These are phyloP conservation scores for Serendipita sp. DNA, from an alignment of 768 basidiomycete genomes.

Conservation along the genomic window DNA sequence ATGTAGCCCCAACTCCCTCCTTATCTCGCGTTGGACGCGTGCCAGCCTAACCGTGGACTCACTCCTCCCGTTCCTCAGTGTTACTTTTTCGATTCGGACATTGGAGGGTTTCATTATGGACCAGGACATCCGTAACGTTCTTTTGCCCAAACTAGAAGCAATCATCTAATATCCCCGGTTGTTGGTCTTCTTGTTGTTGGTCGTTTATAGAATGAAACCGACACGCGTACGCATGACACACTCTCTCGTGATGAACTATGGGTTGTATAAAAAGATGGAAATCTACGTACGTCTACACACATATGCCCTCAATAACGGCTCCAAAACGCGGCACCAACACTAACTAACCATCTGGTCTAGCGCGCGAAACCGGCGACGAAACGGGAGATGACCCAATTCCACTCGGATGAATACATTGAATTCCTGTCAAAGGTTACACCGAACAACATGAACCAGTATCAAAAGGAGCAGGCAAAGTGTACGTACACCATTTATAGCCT, in stretches of 20 bases:
- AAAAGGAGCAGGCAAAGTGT: slow-evolving; percentile 97
- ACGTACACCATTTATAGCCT: slow-evolving; percentile 15
- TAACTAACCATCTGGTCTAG: too few relatives aligned
- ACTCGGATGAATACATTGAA: slow-evolving; percentile 98
- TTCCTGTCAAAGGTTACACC: slow-evolving; percentile 89
- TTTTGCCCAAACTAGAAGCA: neutral
- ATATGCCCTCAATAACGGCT: too few relatives aligned
- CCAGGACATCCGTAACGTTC: slow-evolving; percentile 73
- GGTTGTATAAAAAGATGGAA: slow-evolving; percentile 99
- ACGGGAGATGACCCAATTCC: slow-evolving; percentile 99
- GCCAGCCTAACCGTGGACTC: slow-evolving; percentile 9
- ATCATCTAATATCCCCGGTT: slow-evolving; percentile 11
- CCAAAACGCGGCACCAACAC: too few relatives aligned
- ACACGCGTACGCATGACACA: slow-evolving; percentile 99
- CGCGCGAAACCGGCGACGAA: slow-evolving; percentile 98
- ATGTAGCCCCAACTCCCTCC: slow-evolving; percentile 26
- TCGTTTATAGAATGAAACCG: slow-evolving; percentile 71
- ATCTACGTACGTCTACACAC: slow-evolving; percentile 96
- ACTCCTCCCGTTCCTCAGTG: slow-evolving; percentile 41
- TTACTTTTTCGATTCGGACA: slow-evolving; percentile 99
- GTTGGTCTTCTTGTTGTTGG: slow-evolving; percentile 13
- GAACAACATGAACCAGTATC: slow-evolving; percentile 83
- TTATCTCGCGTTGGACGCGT: neutral
- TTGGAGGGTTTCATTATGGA: slow-evolving; percentile 99
- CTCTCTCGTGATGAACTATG: slow-evolving; percentile 98